These are phyloP conservation scores for Cordyceps cateniannulata DNA, from an alignment of 2,329 filamentous ascomycete species.

Conservation along the genomic window DNA sequence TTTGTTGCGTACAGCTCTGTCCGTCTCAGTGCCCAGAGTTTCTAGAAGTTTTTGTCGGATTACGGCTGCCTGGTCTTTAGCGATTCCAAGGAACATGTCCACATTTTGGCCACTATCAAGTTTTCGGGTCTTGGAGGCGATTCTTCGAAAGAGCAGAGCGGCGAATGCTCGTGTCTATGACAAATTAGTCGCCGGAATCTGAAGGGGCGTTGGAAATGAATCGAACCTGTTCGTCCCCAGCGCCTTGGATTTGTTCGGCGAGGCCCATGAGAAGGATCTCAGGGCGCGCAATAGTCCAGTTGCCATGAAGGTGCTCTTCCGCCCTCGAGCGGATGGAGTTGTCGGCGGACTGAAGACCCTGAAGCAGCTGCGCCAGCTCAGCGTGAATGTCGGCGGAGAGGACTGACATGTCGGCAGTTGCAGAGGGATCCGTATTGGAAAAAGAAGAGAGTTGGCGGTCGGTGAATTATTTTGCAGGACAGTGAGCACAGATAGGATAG, in stretches of 20 bases:
- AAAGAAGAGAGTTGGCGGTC: background rate
- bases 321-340: constrained; percentile 79
- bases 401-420: constrained; percentile 62
- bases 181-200: constrained; percentile 15
- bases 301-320: constrained; percentile 83
- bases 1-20: constrained; percentile 79
- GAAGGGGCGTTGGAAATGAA: constrained; percentile 1
- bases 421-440: background rate
- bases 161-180: constrained; percentile 79
- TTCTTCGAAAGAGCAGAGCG: constrained; percentile 88
- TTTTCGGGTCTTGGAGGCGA: constrained; percentile 84
- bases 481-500: background rate
- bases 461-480: too few species aligned
- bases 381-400: constrained; percentile 77
- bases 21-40: constrained; percentile 65
- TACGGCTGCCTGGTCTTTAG: constrained; percentile 63
- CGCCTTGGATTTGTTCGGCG: constrained; percentile 80
- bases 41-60: constrained; percentile 82
- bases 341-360: constrained; percentile 82
- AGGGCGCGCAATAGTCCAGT: constrained; percentile 77
- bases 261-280: constrained; percentile 90
- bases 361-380: constrained; percentile 79
- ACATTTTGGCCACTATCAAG: constrained; percentile 61
- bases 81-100: constrained; percentile 81
- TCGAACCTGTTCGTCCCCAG: constrained; percentile 64